A percentile compares a stretch with the other conserved stretches of the same genome.
Evolutionary conservation across 768 basidiomycete genomes (phyloP).

Genomic region (Chiua virens): DNA sequence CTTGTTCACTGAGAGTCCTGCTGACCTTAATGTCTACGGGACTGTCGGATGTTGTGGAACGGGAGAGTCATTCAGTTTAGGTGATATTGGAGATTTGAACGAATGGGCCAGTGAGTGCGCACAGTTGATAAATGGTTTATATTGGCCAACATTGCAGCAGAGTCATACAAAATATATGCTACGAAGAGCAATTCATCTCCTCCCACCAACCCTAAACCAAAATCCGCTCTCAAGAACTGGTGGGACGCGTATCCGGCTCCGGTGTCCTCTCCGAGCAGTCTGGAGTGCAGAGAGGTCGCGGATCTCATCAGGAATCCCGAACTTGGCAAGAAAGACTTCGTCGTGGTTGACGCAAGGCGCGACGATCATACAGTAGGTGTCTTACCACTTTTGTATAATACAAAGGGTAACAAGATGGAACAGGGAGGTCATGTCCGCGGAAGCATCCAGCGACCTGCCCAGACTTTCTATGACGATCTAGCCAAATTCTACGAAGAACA

Average conservation of each 20-base stretch:
- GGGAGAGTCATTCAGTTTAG: neutral
- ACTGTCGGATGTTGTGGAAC: constrained; percentile 10
- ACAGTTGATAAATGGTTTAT: neutral
- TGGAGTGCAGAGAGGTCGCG: constrained; percentile 41
- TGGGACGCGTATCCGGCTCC: constrained; percentile 54
- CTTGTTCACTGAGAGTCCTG: constrained; percentile 38
- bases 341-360: constrained; percentile 51
- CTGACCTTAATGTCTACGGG: constrained; percentile 42
- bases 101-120: constrained; percentile 42
- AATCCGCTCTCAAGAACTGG: constrained; percentile 40
- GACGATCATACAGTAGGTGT: constrained; percentile 43
- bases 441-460: constrained; percentile 48
- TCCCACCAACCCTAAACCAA: neutral
- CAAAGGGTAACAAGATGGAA: neutral
- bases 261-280: constrained; percentile 26
- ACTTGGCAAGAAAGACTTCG: constrained; percentile 27
- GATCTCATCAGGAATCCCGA: constrained; percentile 22
- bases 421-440: constrained; percentile 56
- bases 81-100: constrained; percentile 38
- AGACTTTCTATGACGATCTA: constrained; percentile 50
- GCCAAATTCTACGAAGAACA: constrained; percentile 42
- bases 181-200: constrained; percentile 29
- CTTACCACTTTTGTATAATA: constrained; percentile 9
- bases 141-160: constrained; percentile 23
- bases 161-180: constrained; percentile 49